Percentiles rank a stretch among this genome's conserved stretches.
These are phyloP conservation scores for Monosporascus sp. DNA, from an alignment of 2,329 filamentous ascomycete species.

Conservation along the genomic window DNA sequence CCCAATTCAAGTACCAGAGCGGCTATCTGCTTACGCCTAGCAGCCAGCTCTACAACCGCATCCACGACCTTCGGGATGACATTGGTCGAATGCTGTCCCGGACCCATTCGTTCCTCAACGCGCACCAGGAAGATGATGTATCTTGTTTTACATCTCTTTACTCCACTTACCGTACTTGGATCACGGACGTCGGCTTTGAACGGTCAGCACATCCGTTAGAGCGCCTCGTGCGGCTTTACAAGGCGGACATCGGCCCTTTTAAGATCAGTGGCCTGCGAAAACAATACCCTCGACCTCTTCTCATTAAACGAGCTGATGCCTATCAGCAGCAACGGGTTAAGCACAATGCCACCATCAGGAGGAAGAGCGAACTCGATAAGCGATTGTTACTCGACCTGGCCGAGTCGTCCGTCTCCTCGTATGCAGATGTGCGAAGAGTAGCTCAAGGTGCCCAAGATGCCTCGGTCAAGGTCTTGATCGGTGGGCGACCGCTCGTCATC, in stretches of 20 bases:
- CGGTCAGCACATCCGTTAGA: slow-evolving; percentile 90
- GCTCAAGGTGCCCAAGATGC: slow-evolving; percentile 91
- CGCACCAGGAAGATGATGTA: slow-evolving; percentile 90
- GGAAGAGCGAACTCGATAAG: slow-evolving; percentile 87
- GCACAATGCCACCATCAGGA: slow-evolving; percentile 83
- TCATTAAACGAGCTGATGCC: slow-evolving; percentile 87
- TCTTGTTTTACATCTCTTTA: slow-evolving; percentile 91
- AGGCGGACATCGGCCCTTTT: slow-evolving; percentile 83
- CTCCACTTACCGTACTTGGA: slow-evolving; percentile 90
- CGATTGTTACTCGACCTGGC: slow-evolving; percentile 79
- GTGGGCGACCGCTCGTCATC: slow-evolving; percentile 82
- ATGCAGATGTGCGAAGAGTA: slow-evolving; percentile 91
- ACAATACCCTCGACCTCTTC: slow-evolving; percentile 83
- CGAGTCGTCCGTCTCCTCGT: slow-evolving; percentile 82
- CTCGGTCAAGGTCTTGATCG: slow-evolving; percentile 84
- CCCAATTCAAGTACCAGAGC: slow-evolving; percentile 81
- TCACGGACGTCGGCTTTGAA: slow-evolving; percentile 95
- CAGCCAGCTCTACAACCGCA: slow-evolving; percentile 61
- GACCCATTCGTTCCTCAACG: slow-evolving; percentile 77
- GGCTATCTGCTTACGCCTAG: slow-evolving; percentile 71
- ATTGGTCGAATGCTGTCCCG: slow-evolving; percentile 76
- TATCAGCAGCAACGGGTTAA: slow-evolving; percentile 93
- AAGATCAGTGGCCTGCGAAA: slow-evolving; percentile 92
- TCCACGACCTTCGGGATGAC: slow-evolving; percentile 76
- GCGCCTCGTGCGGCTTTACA: slow-evolving; percentile 76